phyloP scores from a whole-genome alignment of 1,139 yeast species.

The Petasospora fabianii region DNA sequence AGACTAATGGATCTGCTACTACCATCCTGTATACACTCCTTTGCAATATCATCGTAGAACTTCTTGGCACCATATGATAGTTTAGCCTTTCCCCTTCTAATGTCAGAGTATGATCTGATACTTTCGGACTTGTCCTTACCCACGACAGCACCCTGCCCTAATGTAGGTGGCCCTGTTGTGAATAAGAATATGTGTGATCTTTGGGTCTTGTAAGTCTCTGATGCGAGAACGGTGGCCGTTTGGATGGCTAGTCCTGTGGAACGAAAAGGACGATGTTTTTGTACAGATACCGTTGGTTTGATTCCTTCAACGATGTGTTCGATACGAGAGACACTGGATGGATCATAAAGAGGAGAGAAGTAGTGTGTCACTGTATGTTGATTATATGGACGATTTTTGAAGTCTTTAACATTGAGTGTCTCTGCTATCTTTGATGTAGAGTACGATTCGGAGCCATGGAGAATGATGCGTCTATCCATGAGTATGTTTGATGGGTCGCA shows the following conservation, averaged over 20 bases:
- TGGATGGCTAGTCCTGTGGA: conserved; percentile 60
- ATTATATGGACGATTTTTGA: background rate
- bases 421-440: background rate
- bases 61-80: conserved; percentile 54
- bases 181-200: conserved; percentile 58
- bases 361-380: conserved; percentile 4
- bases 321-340: too few relatives aligned
- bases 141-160: conserved; percentile 60
- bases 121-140: conserved; percentile 56
- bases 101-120: conserved; percentile 62
- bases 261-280: conserved; percentile 26
- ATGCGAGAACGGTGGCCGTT: conserved; percentile 51
- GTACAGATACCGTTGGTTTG: conserved; percentile 1
- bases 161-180: conserved; percentile 64
- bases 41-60: conserved; percentile 49
- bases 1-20: conserved; percentile 45
- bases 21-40: conserved; percentile 23
- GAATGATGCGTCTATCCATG: conserved; percentile 2
- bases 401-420: background rate
- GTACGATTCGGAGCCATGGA: background rate
- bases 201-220: conserved; percentile 46
- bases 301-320: background rate
- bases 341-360: background rate
- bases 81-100: conserved; percentile 52
- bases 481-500: conserved; percentile 40